Conservation (phyloP, 441 rosid genomes). For the Pelargonium myrrhifolium region DNA sequence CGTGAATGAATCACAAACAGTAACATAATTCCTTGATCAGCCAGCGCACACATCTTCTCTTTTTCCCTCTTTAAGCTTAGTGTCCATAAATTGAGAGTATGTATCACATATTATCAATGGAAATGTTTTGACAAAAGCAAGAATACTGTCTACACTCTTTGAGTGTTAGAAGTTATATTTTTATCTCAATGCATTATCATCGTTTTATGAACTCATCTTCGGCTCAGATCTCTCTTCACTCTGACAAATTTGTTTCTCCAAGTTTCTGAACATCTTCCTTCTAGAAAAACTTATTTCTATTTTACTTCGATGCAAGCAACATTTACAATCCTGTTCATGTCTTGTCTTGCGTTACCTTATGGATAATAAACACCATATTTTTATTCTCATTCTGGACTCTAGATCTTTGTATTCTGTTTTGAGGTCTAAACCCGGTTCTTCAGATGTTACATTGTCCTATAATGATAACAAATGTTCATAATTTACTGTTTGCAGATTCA, state of each 20-base stretch:
- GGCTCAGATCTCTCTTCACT: not conserved
- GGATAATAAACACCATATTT: not conserved
- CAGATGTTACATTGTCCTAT: not conserved
- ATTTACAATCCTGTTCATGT: not conserved
- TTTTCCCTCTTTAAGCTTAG: not conserved
- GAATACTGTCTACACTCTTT: not conserved
- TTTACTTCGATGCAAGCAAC: not conserved
- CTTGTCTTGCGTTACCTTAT: not conserved
- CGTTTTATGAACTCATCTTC: not conserved
- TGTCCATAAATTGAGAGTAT: not conserved
- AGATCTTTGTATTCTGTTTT: not conserved
- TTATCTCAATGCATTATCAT: not conserved
- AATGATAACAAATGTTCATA: slow-evolving; percentile 11
- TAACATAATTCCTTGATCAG: not conserved
- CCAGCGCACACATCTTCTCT: not conserved
- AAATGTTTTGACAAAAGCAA: not conserved
- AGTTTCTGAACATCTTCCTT: not conserved
- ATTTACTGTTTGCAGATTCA: slow-evolving; percentile 59
- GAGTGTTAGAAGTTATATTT: not conserved
- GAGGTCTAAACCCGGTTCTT: not conserved
- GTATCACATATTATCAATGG: not conserved
- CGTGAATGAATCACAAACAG: not conserved
- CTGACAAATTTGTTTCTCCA: not conserved
- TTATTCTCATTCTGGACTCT: not conserved
- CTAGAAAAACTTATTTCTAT: not conserved